Conservation (phyloP, 345 rosid genomes). For the Dovyalis caffra region DNA sequence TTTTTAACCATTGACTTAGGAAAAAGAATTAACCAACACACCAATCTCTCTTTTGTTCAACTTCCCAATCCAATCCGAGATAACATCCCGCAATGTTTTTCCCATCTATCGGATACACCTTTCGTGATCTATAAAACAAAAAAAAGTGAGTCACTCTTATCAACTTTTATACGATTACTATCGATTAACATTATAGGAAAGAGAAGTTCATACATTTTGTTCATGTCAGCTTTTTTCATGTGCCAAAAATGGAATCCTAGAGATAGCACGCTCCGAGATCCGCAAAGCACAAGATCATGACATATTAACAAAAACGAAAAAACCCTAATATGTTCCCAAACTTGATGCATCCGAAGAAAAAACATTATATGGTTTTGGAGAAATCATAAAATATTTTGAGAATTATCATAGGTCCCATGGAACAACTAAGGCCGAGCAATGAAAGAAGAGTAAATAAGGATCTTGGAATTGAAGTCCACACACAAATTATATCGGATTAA, state of each 20-base stretch:
- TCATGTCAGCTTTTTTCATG: conserved; percentile 83
- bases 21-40: too few relatives aligned
- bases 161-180: neutral
- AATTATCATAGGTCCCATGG: too few relatives aligned
- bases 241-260: conserved; percentile 57
- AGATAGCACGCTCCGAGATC: conserved; percentile 54
- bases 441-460: too few relatives aligned
- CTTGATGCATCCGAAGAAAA: neutral
- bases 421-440: too few relatives aligned
- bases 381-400: too few relatives aligned
- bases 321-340: neutral
- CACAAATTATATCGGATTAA: too few relatives aligned
- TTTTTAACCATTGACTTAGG: too few relatives aligned
- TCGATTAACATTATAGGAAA: neutral
- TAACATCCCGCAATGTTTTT: conserved; percentile 59
- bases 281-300: conserved; percentile 23
- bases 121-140: conserved; percentile 64
- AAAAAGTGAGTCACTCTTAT: neutral
- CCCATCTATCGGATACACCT: conserved; percentile 68
- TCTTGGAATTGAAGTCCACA: too few relatives aligned
- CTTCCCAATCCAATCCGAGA: conserved; percentile 63
- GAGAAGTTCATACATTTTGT: conserved; percentile 61
- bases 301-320: too few relatives aligned
- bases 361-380: neutral
- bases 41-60: too few relatives aligned